Conservation (phyloP, 139 green algal genomes). For the Haematococcus lacustris region DNA sequence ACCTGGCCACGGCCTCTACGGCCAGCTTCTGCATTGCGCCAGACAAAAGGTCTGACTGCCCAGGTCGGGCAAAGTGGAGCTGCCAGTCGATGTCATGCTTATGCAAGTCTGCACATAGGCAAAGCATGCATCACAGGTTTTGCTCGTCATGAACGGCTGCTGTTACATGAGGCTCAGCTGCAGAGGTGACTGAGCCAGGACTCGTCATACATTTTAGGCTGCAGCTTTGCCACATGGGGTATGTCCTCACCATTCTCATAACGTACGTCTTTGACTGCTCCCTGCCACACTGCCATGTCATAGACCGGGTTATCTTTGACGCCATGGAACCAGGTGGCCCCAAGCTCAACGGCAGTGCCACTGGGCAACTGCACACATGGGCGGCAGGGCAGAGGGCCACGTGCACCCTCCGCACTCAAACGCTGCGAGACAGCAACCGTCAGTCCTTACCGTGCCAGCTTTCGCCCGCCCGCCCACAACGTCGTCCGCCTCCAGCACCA, state of each 20-base stretch:
- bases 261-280: constrained; percentile 6
- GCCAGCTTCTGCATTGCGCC: neutral
- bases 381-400: neutral
- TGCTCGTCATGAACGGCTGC: neutral
- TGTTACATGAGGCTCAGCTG: neutral
- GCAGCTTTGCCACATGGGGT: neutral
- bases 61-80: constrained; percentile 11
- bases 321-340: constrained; percentile 39
- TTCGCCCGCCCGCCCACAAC: constrained; percentile 13
- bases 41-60: neutral
- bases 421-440: neutral
- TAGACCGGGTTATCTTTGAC: constrained; percentile 32
- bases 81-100: constrained; percentile 16
- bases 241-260: constrained; percentile 6
- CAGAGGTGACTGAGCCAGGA: neutral
- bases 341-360: constrained; percentile 21
- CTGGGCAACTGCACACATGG: constrained; percentile 17
- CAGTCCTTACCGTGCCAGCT: constrained; percentile 6
- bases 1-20: constrained; percentile 5
- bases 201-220: neutral
- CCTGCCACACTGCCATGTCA: constrained; percentile 25
- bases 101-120: constrained; percentile 2
- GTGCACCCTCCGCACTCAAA: neutral
- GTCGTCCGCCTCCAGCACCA: constrained; percentile 16
- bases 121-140: neutral